Evolutionary conservation across 2,329 filamentous ascomycete species (phyloP).

Genomic region (Neospermospora avenae): DNA sequence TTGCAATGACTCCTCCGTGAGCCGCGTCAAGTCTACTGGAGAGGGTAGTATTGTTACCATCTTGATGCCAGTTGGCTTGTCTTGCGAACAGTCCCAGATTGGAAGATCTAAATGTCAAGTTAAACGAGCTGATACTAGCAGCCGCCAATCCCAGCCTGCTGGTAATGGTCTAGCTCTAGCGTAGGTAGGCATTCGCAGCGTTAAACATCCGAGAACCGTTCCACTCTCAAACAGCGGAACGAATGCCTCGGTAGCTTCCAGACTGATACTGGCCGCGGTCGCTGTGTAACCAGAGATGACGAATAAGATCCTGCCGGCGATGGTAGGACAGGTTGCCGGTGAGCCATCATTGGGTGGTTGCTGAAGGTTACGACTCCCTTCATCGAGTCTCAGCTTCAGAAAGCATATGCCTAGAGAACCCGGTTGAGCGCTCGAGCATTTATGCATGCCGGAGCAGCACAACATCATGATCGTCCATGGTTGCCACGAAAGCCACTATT

Average conservation of each 20-base stretch:
- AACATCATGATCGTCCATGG: neutral
- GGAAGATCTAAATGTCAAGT: neutral
- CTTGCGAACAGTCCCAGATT: neutral
- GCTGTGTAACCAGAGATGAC: neutral
- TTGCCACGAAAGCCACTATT: neutral
- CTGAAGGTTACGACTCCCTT: neutral
- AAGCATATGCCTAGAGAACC: neutral
- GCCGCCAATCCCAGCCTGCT: neutral
- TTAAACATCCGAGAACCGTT: slow-evolving; percentile 22
- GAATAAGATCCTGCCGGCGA: neutral
- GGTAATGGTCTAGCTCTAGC: slow-evolving; percentile 6
- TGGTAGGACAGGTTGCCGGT: neutral
- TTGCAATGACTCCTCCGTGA: neutral
- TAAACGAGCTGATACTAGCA: neutral
- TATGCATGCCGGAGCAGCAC: slow-evolving; percentile 4
- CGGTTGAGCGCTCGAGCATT: neutral
- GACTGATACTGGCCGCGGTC: neutral
- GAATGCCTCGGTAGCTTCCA: neutral
- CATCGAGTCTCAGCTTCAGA: neutral
- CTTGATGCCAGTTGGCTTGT: neutral
- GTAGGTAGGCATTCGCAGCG: slow-evolving; percentile 7
- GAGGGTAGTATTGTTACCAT: neutral
- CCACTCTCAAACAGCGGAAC: slow-evolving; percentile 18
- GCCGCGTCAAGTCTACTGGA: neutral
- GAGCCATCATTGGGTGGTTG: neutral